These are phyloP conservation scores for Coriaria nepalensis DNA, from an alignment of 306 rosid genomes.

Conservation along the genomic window DNA sequence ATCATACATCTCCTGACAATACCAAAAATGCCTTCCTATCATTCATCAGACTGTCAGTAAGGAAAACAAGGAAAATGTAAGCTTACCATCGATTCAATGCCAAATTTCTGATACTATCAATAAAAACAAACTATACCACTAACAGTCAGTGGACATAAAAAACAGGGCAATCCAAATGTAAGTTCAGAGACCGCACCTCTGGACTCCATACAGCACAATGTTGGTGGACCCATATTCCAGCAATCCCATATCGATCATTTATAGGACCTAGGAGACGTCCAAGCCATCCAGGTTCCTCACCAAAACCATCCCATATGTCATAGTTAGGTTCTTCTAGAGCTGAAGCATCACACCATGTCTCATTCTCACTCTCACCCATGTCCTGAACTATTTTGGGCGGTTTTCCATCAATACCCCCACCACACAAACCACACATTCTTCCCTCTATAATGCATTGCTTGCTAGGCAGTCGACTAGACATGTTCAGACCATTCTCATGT, in stretches of 20 bases:
- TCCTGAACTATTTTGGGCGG: conserved; percentile 74
- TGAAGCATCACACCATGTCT: conserved; percentile 68
- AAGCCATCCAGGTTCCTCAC: conserved; percentile 89
- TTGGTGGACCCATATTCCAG: conserved; percentile 98
- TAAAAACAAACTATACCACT: not conserved
- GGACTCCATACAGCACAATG: conserved; percentile 99
- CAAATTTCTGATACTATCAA: too few species aligned
- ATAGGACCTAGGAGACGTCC: conserved; percentile 91
- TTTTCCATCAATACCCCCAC: conserved; percentile 84
- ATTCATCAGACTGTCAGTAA: too few species aligned
- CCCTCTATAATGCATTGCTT: conserved; percentile 64
- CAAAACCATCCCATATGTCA: conserved; percentile 93
- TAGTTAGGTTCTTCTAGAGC: conserved; percentile 72
- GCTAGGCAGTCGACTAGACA: conserved; percentile 18
- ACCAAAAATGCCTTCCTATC: too few species aligned
- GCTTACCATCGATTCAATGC: too few species aligned
- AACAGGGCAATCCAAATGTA: not conserved
- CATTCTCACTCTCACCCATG: conserved; percentile 72
- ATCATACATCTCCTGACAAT: too few species aligned
- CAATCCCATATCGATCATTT: conserved; percentile 82
- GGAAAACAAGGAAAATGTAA: too few species aligned
- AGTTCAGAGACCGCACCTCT: conserved; percentile 53
- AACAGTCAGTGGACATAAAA: conserved; percentile 1
- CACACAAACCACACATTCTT: conserved; percentile 83
- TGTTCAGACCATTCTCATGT: conserved; percentile 19